A percentile compares a stretch with the other conserved stretches of the same genome.
Evolutionary conservation across 148 eudicot species (phyloP).

Genomic region (Dysphania ambrosioides): DNA sequence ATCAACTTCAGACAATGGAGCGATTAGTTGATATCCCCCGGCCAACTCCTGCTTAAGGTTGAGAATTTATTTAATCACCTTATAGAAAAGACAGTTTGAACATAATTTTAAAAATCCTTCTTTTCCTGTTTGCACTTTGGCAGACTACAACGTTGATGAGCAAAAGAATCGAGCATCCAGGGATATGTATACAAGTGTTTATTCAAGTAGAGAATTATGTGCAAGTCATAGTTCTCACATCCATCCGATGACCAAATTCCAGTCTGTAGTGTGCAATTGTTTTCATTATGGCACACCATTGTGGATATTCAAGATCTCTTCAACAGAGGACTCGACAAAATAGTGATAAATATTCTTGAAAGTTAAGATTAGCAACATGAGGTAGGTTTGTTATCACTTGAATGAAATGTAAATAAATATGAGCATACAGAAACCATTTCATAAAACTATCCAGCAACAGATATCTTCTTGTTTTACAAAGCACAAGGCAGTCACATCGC

Average conservation of each 20-base stretch:
- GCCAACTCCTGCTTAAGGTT: constrained; percentile 42
- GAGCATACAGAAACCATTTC: background rate
- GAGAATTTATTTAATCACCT: background rate
- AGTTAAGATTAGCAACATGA: background rate
- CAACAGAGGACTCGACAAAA: background rate
- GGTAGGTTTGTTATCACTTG: constrained; percentile 14
- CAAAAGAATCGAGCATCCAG: background rate
- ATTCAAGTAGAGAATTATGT: constrained; percentile 4
- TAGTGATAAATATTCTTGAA: background rate
- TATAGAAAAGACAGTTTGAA: too few relatives aligned
- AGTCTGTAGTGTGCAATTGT: too few relatives aligned
- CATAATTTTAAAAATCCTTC: too few relatives aligned
- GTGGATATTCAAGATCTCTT: background rate
- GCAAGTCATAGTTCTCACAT: constrained; percentile 19
- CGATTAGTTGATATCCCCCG: constrained; percentile 77
- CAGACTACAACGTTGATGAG: too few relatives aligned
- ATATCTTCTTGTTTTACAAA: too few relatives aligned
- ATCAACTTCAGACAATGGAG: constrained; percentile 89
- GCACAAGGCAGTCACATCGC: too few relatives aligned
- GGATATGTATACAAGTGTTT: background rate
- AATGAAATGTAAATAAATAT: background rate
- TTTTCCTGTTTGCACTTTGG: too few relatives aligned
- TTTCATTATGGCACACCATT: too few relatives aligned
- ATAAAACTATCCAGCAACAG: background rate
- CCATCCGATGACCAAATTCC: background rate